Conservation (phyloP, 257 asterid genomes). For the Dorcoceras hygrometricum region DNA sequence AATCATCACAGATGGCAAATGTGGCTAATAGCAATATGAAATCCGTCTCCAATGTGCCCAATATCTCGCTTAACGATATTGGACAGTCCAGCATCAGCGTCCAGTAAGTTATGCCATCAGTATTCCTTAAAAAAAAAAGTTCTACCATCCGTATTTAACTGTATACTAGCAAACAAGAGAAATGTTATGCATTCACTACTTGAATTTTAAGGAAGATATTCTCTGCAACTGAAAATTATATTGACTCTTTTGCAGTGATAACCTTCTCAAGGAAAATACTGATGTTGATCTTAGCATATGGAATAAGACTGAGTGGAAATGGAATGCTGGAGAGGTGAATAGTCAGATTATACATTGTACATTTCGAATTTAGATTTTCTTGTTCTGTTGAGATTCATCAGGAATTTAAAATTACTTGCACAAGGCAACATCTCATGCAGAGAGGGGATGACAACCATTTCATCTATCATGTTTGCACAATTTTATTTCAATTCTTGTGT, state of each 20-base stretch:
- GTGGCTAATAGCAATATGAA: conserved; percentile 18
- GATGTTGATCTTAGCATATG: conserved; percentile 56
- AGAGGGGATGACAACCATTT: neutral
- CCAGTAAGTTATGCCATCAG: conserved; percentile 36
- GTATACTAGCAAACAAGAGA: neutral
- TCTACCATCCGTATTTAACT: neutral
- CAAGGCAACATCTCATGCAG: too few species aligned
- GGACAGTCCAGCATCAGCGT: conserved; percentile 26
- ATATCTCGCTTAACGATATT: conserved; percentile 22
- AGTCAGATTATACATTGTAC: conserved; percentile 7
- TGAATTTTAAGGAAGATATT: neutral
- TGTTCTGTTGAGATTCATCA: too few species aligned
- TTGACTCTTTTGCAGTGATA: conserved; percentile 36
- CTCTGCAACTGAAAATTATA: neutral
- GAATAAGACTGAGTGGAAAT: conserved; percentile 58
- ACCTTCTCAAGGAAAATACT: conserved; percentile 26
- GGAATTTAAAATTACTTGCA: too few species aligned
- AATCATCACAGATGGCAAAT: conserved; percentile 40
- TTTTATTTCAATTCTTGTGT: neutral
- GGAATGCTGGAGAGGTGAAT: conserved; percentile 74
- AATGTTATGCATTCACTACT: neutral
- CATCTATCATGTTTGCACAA: neutral
- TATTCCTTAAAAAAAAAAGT: too few species aligned
- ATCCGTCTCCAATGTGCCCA: conserved; percentile 18
- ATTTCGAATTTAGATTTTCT: neutral